These are phyloP conservation scores for Xylaria digitata DNA, from an alignment of 2,329 filamentous ascomycete species.

Conservation along the genomic window DNA sequence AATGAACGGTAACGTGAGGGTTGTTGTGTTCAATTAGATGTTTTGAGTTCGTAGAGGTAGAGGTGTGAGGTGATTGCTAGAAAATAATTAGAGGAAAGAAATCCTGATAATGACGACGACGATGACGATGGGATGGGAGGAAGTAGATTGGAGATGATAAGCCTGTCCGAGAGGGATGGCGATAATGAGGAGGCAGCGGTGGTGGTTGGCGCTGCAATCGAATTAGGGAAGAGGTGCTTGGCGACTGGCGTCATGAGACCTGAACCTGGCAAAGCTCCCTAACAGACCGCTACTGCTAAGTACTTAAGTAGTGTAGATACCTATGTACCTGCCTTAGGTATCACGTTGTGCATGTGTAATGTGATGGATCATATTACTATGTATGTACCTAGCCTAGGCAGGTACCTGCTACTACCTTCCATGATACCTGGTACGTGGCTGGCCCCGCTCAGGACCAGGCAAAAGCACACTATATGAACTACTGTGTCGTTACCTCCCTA, in stretches of 20 bases:
- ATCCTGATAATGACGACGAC: not conserved
- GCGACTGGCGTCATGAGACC: constrained; percentile 39
- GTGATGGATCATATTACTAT: too few relatives aligned
- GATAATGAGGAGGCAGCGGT: constrained; percentile 30
- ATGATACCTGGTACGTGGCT: too few relatives aligned
- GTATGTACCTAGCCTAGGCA: too few relatives aligned
- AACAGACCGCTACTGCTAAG: too few relatives aligned
- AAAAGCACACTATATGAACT: too few relatives aligned
- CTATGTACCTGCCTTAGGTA: too few relatives aligned
- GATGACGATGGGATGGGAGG: constrained; percentile 1
- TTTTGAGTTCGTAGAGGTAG: not conserved
- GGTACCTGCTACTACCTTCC: too few relatives aligned
- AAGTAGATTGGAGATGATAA: constrained; percentile 1
- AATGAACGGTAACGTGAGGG: not conserved
- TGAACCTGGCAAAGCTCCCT: too few relatives aligned
- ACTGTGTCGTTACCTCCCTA: too few relatives aligned
- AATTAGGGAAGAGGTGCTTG: constrained; percentile 29
- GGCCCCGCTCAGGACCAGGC: too few relatives aligned
- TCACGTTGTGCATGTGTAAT: too few relatives aligned
- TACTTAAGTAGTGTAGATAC: too few relatives aligned
- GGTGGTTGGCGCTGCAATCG: constrained; percentile 20
- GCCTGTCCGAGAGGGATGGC: not conserved
- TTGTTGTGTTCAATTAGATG: constrained; percentile 2
- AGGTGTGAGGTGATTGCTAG: not conserved
- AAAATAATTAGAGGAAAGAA: not conserved